Conservation (phyloP, 1,284 basidiomycete genomes). For the Neolentinus lepideus region DNA sequence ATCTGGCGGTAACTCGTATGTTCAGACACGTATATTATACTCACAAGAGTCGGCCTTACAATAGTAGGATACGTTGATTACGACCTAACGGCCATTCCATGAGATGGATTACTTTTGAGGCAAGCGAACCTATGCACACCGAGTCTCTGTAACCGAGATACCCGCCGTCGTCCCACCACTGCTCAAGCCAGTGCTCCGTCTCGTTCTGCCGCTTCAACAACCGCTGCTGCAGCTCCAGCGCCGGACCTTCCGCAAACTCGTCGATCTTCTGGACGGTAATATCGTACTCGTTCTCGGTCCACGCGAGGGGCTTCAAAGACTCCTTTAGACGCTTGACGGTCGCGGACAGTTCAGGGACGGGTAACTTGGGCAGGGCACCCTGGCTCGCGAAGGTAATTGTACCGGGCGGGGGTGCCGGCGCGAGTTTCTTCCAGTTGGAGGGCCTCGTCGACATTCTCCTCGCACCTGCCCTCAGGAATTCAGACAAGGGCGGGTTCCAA, state of each 20-base stretch:
- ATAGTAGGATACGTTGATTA: constrained; percentile 80
- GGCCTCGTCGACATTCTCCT: constrained; percentile 15
- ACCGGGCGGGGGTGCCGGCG: constrained; percentile 30
- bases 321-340: constrained; percentile 57
- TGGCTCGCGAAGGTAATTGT: constrained; percentile 32
- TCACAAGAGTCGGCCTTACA: constrained; percentile 37
- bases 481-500: not conserved
- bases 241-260: constrained; percentile 44
- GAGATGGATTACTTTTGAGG: not conserved
- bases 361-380: constrained; percentile 47
- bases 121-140: constrained; percentile 30
- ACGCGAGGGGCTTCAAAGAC: constrained; percentile 58
- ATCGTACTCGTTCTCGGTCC: constrained; percentile 47
- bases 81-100: constrained; percentile 38
- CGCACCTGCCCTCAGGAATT: not conserved
- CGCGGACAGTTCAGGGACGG: constrained; percentile 50
- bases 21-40: not conserved
- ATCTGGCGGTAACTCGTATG: constrained; percentile 34
- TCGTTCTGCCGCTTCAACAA: constrained; percentile 43
- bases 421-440: constrained; percentile 34
- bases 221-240: constrained; percentile 48
- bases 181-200: constrained; percentile 67
- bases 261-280: constrained; percentile 53
- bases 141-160: constrained; percentile 75
- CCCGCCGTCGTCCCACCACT: constrained; percentile 75